Conservation (phyloP, 192 early-diverging fungal genomes). For the Dimargaris cristalligena region DNA sequence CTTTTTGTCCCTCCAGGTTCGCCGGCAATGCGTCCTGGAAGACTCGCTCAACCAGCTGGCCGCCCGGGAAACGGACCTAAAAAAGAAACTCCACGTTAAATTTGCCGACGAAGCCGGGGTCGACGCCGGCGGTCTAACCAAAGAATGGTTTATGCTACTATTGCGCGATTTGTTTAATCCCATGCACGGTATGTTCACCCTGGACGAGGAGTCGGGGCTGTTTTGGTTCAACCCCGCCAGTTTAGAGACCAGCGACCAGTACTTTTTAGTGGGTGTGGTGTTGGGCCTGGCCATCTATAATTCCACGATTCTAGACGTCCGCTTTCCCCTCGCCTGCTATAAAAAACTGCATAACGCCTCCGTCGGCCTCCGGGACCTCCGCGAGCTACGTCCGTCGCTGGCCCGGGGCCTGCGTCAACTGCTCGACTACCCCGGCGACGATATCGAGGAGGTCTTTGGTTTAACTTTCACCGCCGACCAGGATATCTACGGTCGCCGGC, state of each 20-base stretch:
- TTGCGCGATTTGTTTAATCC: slow-evolving; percentile 86
- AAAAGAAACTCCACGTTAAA: slow-evolving; percentile 79
- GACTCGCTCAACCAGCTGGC: slow-evolving; percentile 65
- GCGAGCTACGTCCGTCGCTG: slow-evolving; percentile 51
- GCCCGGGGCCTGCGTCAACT: slow-evolving; percentile 69
- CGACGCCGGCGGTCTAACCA: slow-evolving; percentile 89
- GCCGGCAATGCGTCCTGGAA: slow-evolving; percentile 47
- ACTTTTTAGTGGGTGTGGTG: slow-evolving; percentile 77
- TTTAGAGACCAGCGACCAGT: slow-evolving; percentile 64
- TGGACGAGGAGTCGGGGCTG: slow-evolving; percentile 39
- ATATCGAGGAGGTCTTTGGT: slow-evolving; percentile 74
- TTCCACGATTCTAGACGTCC: slow-evolving; percentile 80
- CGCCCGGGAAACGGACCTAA: slow-evolving; percentile 59
- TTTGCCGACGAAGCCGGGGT: slow-evolving; percentile 91
- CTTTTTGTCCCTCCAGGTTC: slow-evolving; percentile 38
- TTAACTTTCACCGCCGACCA: slow-evolving; percentile 57
- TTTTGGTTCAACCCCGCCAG: slow-evolving; percentile 67
- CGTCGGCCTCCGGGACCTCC: slow-evolving; percentile 62
- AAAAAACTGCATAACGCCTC: slow-evolving; percentile 71
- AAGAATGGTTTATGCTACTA: slow-evolving; percentile 94
- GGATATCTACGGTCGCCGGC: slow-evolving; percentile 49
- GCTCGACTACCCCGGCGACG: slow-evolving; percentile 58
- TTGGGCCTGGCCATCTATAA: slow-evolving; percentile 90
- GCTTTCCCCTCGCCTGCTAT: slow-evolving; percentile 60
- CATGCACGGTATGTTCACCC: slow-evolving; percentile 69